A percentile compares a stretch with the other conserved stretches of the same genome.
Evolutionary conservation across 2,329 filamentous ascomycete genomes (phyloP).

Genomic region (Blastomyces parvus): DNA sequence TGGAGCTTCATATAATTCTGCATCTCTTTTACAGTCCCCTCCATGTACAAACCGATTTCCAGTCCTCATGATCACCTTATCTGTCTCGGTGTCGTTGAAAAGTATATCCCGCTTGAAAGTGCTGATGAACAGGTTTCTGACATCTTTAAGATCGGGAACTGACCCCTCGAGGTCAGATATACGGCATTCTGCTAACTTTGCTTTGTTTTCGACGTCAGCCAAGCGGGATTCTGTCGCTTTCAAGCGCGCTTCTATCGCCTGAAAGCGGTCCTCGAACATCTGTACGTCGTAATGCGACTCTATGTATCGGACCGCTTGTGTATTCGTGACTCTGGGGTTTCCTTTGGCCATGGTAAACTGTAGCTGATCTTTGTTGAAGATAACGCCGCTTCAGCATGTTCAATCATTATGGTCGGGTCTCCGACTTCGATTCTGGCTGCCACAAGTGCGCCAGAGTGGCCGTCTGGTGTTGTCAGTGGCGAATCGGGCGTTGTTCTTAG

Average conservation of each 20-base stretch:
- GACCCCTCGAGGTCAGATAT: constrained; percentile 2
- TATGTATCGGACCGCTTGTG: background rate
- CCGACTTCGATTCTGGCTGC: background rate
- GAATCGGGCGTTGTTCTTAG: no score
- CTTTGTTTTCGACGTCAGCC: background rate
- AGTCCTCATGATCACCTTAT: background rate
- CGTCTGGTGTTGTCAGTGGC: no score
- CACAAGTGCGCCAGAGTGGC: no score
- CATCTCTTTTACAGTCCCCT: constrained; percentile 6
- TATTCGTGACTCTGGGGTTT: background rate
- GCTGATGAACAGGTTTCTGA: constrained; percentile 5
- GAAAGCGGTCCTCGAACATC: background rate
- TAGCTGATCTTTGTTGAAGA: background rate
- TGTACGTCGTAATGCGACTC: constrained; percentile 1
- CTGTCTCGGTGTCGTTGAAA: background rate
- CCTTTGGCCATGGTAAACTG: background rate
- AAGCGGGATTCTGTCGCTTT: background rate
- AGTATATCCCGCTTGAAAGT: constrained; percentile 5
- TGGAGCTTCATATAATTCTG: constrained; percentile 4
- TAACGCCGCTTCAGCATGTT: background rate
- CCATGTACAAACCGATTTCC: constrained; percentile 5
- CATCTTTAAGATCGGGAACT: constrained; percentile 1
- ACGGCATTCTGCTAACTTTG: background rate
- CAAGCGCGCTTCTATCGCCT: background rate
- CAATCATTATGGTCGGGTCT: background rate